Evolutionary conservation across 225 moss, liverwort and hornwort genomes (phyloP).

Genomic region (Marchantia paleacea): DNA sequence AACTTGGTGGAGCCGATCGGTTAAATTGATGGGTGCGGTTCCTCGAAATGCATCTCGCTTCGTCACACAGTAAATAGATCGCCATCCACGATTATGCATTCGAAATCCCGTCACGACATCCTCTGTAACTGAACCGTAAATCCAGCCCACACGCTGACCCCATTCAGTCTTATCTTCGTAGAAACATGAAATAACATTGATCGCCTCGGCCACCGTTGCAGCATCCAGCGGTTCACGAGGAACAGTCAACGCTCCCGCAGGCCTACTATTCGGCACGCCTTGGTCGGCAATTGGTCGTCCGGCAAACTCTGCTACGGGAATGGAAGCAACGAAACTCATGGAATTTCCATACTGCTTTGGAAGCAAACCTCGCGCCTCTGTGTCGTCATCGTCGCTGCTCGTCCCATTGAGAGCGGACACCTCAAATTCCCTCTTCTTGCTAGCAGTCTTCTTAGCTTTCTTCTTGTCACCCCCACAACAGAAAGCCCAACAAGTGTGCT

Average conservation of each 20-base stretch:
- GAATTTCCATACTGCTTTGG: constrained; percentile 77
- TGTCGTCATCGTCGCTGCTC: constrained; percentile 71
- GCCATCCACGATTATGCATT: constrained; percentile 49
- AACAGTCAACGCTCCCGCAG: constrained; percentile 61
- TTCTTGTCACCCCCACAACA: constrained; percentile 30
- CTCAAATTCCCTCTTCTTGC: constrained; percentile 48
- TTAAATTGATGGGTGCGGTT: constrained; percentile 38
- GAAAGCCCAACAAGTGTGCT: constrained; percentile 30
- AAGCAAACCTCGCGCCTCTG: constrained; percentile 62
- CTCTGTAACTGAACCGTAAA: constrained; percentile 44
- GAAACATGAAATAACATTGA: constrained; percentile 41
- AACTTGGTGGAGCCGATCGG: constrained; percentile 42
- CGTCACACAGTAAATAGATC: constrained; percentile 41
- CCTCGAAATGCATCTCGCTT: constrained; percentile 44
- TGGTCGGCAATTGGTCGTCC: constrained; percentile 66
- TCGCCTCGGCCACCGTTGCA: constrained; percentile 42
- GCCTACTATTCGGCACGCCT: constrained; percentile 67
- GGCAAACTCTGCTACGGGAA: constrained; percentile 36
- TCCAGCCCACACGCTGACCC: constrained; percentile 47
- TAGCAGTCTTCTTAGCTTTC: constrained; percentile 25
- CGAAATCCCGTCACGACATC: constrained; percentile 45
- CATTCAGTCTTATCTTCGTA: constrained; percentile 49
- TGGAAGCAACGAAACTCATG: constrained; percentile 27
- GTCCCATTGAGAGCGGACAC: constrained; percentile 48
- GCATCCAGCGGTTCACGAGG: constrained; percentile 52